Conservation (phyloP, 352 stramenopile species). For the Globisporangium heterothallicum region DNA sequence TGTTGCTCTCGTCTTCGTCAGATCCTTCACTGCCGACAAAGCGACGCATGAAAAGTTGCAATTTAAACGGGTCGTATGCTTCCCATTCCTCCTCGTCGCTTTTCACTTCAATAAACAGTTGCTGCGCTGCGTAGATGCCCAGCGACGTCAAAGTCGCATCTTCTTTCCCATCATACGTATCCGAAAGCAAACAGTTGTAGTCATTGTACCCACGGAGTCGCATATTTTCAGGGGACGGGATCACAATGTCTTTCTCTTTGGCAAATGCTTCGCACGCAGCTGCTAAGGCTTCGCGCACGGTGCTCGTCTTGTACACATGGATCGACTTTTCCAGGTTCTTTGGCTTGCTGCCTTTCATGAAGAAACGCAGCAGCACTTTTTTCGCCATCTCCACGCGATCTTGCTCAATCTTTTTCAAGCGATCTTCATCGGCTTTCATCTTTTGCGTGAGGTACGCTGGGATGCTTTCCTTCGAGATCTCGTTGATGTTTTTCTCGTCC, state of each 20-base stretch:
- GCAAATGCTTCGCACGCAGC: conserved; percentile 48
- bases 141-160: conserved; percentile 46
- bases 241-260: conserved; percentile 40
- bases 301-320: conserved; percentile 71
- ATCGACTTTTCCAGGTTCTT: conserved; percentile 70
- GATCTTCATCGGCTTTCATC: conserved; percentile 65
- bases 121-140: conserved; percentile 64
- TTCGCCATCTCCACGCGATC: conserved; percentile 70
- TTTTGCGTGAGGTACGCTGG: conserved; percentile 62
- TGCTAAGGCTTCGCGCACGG: conserved; percentile 44
- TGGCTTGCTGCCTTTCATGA: conserved; percentile 58
- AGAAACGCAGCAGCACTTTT: conserved; percentile 75
- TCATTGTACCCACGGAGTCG: conserved; percentile 71
- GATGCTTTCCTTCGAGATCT: conserved; percentile 51
- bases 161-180: conserved; percentile 57
- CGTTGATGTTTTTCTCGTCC: conserved; percentile 57
- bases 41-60: conserved; percentile 68
- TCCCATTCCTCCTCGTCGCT: conserved; percentile 59
- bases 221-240: conserved; percentile 49
- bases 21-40: conserved; percentile 30
- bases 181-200: conserved; percentile 61
- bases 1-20: conserved; percentile 4
- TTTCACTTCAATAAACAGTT: conserved; percentile 70
- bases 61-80: conserved; percentile 48
- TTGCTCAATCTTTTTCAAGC: conserved; percentile 41